Base-by-base conservation (phyloP, 192 early-diverging fungal genomes). In the Podila epicladia region DNA sequence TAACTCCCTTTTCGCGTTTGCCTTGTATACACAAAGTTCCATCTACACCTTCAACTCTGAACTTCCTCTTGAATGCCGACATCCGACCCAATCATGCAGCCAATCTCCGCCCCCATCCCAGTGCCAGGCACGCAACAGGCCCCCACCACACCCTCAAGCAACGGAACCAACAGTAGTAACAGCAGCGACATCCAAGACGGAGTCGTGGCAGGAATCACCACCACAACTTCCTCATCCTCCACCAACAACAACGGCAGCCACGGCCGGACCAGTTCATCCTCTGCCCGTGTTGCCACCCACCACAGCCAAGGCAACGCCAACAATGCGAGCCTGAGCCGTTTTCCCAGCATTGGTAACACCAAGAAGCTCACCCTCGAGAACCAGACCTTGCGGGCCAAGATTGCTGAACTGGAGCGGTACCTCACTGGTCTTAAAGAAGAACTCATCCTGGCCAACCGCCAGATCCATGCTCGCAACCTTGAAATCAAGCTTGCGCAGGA, bases 21-120 rank as follows among this genome's bases (percentile, higher is more conserved):
- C 19, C 29, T n/a, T 22, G 12, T 24, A 51, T 3, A 15, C 29
- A 26, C 22, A 37, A 37, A 37, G 35, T 8, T 7, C 8, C 29
- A 13, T 7, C 8, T 19, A 13, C 38, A 3, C 5, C 15, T 51
- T 11, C 9, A 24, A 51, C 41, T 15, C 41, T 45, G 13, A 17
- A 3, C 41, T 2, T 50, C 45, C n/a, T 13, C 9, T 69, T 59
- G 59, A 70, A 78, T 78, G 75, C 69, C 75, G 15, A 19, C 75
- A 29, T 22, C 69, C 24, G 75, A 78, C 24, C 28, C 64, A 1
- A 62, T 49, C 32, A 32, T 72, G 76, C 76, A 72, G 37, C 49
- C 76, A 31, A 79, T 79, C 61, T 79, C 76, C 45, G 76, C 65
- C 22, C 76, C 76, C 4, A 79, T 79, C 65, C 76, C 32, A 26